A percentile compares a stretch with the other conserved stretches of the same genome.
These are phyloP conservation scores for Cadophora malorum DNA, from an alignment of 2,329 filamentous ascomycete genomes.

Conservation along the genomic window DNA sequence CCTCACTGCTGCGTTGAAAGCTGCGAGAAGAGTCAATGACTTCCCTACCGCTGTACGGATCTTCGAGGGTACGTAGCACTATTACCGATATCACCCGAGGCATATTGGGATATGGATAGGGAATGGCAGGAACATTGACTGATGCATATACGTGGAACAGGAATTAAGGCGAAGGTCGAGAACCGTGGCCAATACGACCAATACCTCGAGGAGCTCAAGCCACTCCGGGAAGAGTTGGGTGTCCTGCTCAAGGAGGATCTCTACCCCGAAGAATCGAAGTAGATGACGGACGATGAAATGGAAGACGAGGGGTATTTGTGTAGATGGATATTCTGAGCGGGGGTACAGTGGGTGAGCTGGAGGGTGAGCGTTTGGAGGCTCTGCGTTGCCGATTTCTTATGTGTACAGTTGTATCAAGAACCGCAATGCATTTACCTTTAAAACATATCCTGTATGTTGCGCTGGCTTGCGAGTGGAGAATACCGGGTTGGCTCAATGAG, in stretches of 20 bases:
- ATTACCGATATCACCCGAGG: constrained; percentile 15
- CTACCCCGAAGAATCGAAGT: constrained; percentile 67
- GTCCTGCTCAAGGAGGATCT: constrained; percentile 90
- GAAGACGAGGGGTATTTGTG: constrained; percentile 22
- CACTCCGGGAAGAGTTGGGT: constrained; percentile 91
- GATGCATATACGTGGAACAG: constrained; percentile 54
- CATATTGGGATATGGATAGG: constrained; percentile 12
- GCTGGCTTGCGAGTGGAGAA: background rate
- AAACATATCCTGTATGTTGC: constrained; percentile 20
- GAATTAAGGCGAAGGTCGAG: constrained; percentile 99
- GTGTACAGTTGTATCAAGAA: constrained; percentile 47
- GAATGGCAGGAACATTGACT: constrained; percentile 25
- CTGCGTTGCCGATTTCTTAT: constrained; percentile 40
- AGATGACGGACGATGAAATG: constrained; percentile 31
- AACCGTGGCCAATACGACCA: constrained; percentile 97
- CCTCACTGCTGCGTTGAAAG: constrained; percentile 88
- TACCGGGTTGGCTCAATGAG: too few species aligned
- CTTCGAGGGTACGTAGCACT: constrained; percentile 81
- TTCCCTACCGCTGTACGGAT: constrained; percentile 97
- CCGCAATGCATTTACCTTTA: constrained; percentile 41
- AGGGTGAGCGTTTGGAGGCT: constrained; percentile 30
- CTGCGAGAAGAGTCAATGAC: constrained; percentile 96
- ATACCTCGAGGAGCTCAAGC: constrained; percentile 92
- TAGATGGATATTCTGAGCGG: constrained; percentile 37
- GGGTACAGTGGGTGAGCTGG: constrained; percentile 31